Evolutionary conservation across 495 filamentous ascomycete genomes (phyloP).

Genomic region (Thozetella sp.): DNA sequence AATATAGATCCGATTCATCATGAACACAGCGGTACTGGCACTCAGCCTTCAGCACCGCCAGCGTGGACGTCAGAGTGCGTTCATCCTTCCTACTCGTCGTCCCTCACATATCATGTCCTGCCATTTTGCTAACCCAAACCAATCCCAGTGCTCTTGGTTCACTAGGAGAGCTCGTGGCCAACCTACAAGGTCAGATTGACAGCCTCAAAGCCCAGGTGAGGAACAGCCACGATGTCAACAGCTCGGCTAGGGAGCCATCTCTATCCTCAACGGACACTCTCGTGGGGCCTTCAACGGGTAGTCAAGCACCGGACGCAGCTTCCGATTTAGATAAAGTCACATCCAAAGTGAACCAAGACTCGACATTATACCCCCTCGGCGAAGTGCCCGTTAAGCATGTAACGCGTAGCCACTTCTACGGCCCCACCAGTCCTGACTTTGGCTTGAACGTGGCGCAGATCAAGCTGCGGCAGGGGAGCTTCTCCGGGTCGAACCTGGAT

Average conservation of each 20-base stretch:
- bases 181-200: neutral
- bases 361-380: neutral
- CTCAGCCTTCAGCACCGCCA: neutral
- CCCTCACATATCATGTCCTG: neutral
- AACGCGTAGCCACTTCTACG: neutral
- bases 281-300: neutral
- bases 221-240: neutral
- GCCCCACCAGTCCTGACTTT: neutral
- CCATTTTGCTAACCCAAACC: neutral
- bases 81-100: neutral
- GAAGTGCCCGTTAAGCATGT: neutral
- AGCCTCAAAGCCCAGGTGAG: neutral
- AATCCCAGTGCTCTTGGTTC: neutral
- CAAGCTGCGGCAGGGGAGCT: neutral
- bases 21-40: too few species aligned
- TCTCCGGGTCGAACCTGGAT: neutral
- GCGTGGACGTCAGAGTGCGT: neutral
- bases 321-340: neutral
- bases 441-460: neutral
- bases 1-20: neutral
- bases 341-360: neutral
- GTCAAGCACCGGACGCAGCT: neutral
- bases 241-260: neutral
- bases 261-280: neutral
- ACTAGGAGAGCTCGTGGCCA: neutral